Conservation (phyloP, 2,329 filamentous ascomycete genomes). For the Anisogramma anomala region DNA sequence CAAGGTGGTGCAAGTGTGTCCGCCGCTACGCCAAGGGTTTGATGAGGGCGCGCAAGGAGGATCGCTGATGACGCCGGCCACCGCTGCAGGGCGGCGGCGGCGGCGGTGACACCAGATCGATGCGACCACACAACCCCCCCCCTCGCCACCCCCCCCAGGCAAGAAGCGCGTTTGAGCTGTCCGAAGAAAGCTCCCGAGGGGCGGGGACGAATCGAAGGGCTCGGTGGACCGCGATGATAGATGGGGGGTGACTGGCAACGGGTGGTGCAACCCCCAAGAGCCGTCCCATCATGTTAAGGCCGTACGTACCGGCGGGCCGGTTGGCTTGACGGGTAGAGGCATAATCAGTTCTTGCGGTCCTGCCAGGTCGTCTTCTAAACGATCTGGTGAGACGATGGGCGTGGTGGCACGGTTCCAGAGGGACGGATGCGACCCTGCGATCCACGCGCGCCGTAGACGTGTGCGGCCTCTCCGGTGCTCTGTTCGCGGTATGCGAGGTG, state of each 20-base stretch:
- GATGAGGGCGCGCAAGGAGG: not conserved
- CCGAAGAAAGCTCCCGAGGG: too few relatives aligned
- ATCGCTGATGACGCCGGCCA: not conserved
- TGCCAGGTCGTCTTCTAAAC: constrained; percentile 10
- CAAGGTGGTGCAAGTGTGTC: not conserved
- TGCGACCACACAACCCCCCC: not conserved
- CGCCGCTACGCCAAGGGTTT: not conserved
- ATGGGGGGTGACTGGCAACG: too few relatives aligned
- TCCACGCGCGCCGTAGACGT: constrained; percentile 1
- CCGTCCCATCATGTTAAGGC: not conserved
- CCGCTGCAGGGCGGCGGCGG: not conserved
- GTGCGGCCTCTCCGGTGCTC: not conserved
- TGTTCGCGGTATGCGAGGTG: not conserved
- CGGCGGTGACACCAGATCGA: not conserved
- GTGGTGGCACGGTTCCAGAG: constrained; percentile 6
- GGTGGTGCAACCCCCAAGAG: constrained; percentile 8
- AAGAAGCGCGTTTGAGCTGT: too few relatives aligned
- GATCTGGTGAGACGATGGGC: constrained; percentile 11
- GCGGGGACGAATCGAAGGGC: too few relatives aligned
- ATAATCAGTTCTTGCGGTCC: constrained; percentile 9
- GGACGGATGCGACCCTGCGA: not conserved
- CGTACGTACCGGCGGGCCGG: constrained; percentile 1
- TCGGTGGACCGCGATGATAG: not conserved
- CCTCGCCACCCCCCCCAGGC: too few relatives aligned
- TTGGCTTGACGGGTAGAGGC: constrained; percentile 1